Evolutionary conservation across 2,329 filamentous ascomycete genomes (phyloP), one percentile per base, ranked within the genome.

Genomic region (Rutstroemia sydowiana): DNA sequence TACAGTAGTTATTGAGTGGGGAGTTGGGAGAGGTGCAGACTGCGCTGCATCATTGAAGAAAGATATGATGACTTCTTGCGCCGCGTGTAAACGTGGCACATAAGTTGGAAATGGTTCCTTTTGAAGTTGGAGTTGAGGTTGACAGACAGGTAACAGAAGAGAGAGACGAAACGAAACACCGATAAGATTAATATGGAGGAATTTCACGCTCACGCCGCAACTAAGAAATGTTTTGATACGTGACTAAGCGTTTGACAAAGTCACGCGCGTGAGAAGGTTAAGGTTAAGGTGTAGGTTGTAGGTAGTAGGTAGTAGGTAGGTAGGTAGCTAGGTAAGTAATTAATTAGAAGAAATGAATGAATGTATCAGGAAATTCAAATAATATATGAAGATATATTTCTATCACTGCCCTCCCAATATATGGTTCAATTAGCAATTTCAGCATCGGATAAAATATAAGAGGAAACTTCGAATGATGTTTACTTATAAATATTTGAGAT

Each of bases 11-110:
- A 26, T 26, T 26, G 75, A 68, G 76, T 82, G 79, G 78, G 82
- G 75, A 67, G 70, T 75, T 74, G 68, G 61, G 63, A 62, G 59
- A 58, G 63, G 64, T 62, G 75, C 73, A 75, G 78, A 79, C 74
- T 77, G 77, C 74, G 72, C 79, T 72, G 75, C 79, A 82, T 82
- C 63, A 67, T 74, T 70, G 61, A 58, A 61, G 63, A 53, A 59
- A 63, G 58, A 54, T 60, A 65, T 65, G 61, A 53, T 65, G 58
- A 45, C 51, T 59, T 52, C 52, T 53, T 59, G 59, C 57, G 61
- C 61, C 61, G 59, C 59, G 57, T 46, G 53, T 48, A 45, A 28
- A 51, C 48, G 55, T 58, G 61, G 61, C 63, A 66, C 61, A 62
- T 56, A 53, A 45, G 39, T 30, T 48, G 49, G 23, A 37, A n/a